phyloP scores from a whole-genome alignment of 768 basidiomycete species.

The Naganishia onofrii region DNA sequence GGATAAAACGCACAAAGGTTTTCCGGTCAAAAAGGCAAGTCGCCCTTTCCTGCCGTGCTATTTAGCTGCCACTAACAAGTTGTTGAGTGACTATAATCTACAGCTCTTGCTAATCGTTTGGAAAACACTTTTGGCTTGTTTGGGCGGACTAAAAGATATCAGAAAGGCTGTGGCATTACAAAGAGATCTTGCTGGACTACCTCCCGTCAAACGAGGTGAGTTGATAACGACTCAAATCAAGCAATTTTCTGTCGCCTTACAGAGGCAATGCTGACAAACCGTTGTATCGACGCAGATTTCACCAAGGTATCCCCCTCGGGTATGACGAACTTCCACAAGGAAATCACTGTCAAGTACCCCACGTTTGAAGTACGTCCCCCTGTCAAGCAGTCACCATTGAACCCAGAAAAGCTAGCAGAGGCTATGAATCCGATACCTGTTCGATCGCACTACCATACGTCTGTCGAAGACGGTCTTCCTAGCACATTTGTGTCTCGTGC shows the following conservation, averaged over 20 bases:
- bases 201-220: slow-evolving; percentile 57
- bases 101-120: slow-evolving; percentile 89
- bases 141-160: slow-evolving; percentile 87
- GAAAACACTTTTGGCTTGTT: slow-evolving; percentile 88
- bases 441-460: slow-evolving; percentile 86
- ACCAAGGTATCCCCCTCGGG: slow-evolving; percentile 90
- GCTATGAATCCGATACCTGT: slow-evolving; percentile 90
- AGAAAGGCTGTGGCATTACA: slow-evolving; percentile 76
- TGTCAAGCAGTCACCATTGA: slow-evolving; percentile 28
- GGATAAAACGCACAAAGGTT: slow-evolving; percentile 90
- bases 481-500: slow-evolving; percentile 26
- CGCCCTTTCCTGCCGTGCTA: not conserved
- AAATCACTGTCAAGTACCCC: slow-evolving; percentile 92
- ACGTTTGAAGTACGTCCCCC: slow-evolving; percentile 71
- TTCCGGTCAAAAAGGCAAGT: slow-evolving; percentile 90
- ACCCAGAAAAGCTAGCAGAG: slow-evolving; percentile 67
- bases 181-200: slow-evolving; percentile 77
- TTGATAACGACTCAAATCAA: slow-evolving; percentile 40
- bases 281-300: slow-evolving; percentile 56
- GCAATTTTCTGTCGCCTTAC: slow-evolving; percentile 1
- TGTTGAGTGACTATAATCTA: not conserved
- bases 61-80: not conserved
- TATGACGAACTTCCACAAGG: slow-evolving; percentile 80
- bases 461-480: slow-evolving; percentile 32
- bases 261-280: not conserved